Evolutionary conservation across 306 rosid genomes (phyloP), one percentile per base, ranked within the genome.

Genomic region (Lotus japonicus): DNA sequence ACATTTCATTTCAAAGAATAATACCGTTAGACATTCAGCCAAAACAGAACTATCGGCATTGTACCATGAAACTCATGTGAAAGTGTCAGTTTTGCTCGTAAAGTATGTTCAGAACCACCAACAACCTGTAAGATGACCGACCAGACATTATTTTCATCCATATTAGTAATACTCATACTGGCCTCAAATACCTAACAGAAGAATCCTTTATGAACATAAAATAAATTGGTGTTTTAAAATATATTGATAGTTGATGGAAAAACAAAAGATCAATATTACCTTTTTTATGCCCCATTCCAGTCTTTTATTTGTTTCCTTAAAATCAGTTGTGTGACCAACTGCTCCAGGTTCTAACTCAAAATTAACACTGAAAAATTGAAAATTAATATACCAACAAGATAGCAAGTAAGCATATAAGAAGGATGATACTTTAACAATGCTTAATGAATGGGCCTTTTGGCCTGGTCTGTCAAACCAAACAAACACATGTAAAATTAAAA

Each of bases 21-120:
- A 58, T 15, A 15, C 17, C 54, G 14, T 50, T 35, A 31, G 57
- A 53, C 50, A 43, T 44, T 42, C 35, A 35, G 26, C 49, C n/a
- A 48, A 58, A 58, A 36, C 38, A 56, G 39, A 80, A 19, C 14
- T 38, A 66, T 33, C 46, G 74, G 21, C 62, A 17, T 17, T 52
- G 51, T 80, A 90, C 97, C 95, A 64, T 84, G 97, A 52, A 85
- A 78, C 66, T 88, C 92, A 60, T 88, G 99, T 17, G 97, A 79
- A 83, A 90, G 88, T 12, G 92, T 87, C 75, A 90, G 86, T 79
- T 82, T 90, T 72, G 95, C 96, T 1, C 81, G 92, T 46, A 95
- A 82, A 35, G 96, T 88, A 78, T 85, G 96, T 72, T 95, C 97
- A 58, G 97, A 86, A 72, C 99, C 96, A 79, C 99, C 99, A 73